phyloP scores from a whole-genome alignment of 768 basidiomycete genomes.

The Brasilioporus rufonigricans region DNA sequence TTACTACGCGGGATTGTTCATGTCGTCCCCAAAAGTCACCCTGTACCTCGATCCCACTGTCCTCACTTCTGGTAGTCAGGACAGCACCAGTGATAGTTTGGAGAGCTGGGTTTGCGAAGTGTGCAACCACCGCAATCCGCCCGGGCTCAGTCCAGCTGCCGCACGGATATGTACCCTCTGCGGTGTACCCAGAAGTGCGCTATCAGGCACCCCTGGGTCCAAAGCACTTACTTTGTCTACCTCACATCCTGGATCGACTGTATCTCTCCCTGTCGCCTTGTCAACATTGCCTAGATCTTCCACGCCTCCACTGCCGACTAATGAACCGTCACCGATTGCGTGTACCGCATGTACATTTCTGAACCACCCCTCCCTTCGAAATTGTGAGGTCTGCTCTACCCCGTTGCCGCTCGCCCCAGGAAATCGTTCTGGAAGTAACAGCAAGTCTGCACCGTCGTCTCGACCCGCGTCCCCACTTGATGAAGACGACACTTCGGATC shows the following conservation, averaged over 20 bases:
- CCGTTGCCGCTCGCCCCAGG: constrained; percentile 44
- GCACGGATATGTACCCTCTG: constrained; percentile 77
- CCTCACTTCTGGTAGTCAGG: constrained; percentile 27
- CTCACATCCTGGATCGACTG: constrained; percentile 39
- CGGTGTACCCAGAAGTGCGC: constrained; percentile 62
- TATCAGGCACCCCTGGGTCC: constrained; percentile 25
- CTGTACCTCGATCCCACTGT: constrained; percentile 50
- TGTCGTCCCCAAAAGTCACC: constrained; percentile 86
- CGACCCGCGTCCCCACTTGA: constrained; percentile 54
- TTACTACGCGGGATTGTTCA: constrained; percentile 87
- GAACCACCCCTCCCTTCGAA: constrained; percentile 69
- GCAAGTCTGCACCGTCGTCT: constrained; percentile 65
- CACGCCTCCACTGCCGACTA: constrained; percentile 21
- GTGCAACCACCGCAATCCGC: constrained; percentile 82
- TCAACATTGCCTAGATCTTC: constrained; percentile 17
- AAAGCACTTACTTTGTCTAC: constrained; percentile 36
- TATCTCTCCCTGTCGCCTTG: constrained; percentile 28
- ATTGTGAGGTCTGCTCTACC: constrained; percentile 87
- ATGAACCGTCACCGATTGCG: constrained; percentile 41
- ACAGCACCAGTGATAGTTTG: constrained; percentile 33
- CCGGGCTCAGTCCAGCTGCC: constrained; percentile 66
- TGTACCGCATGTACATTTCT: constrained; percentile 93
- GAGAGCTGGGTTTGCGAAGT: constrained; percentile 84
- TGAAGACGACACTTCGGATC: constrained; percentile 23
- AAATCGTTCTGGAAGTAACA: constrained; percentile 24